A percentile compares a stretch with the other conserved stretches of the same genome.
Evolutionary conservation across 225 moss, liverwort and hornwort genomes (phyloP).

Genomic region (Takakia lepidozioides): DNA sequence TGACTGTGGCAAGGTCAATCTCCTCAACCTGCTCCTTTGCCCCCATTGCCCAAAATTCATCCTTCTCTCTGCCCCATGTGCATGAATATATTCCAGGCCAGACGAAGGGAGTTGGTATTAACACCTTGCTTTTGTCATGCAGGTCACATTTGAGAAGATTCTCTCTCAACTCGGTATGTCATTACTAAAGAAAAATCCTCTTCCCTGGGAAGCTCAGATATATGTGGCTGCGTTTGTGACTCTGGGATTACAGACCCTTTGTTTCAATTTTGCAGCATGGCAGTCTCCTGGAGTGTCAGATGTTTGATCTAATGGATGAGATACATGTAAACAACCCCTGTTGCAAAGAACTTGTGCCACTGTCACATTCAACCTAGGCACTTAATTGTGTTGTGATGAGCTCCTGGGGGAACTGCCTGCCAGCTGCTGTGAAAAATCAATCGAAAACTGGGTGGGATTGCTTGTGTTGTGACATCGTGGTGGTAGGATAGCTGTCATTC

Average conservation of each 20-base stretch:
- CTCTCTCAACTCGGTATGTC: constrained; percentile 36
- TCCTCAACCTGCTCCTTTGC: background rate
- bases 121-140: constrained; percentile 19
- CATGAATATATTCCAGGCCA: constrained; percentile 8
- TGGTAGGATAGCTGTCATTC: too few species aligned
- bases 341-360: background rate
- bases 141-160: constrained; percentile 47
- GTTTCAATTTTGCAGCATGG: background rate
- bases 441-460: too few species aligned
- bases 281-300: constrained; percentile 3
- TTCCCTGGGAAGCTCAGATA: too few species aligned
- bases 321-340: background rate
- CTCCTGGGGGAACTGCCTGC: background rate
- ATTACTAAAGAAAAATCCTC: constrained; percentile 6
- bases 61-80: constrained; percentile 2
- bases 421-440: too few species aligned
- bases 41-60: background rate
- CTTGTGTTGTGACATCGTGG: too few species aligned
- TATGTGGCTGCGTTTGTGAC: background rate
- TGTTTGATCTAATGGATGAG: background rate
- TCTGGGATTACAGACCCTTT: constrained; percentile 7
- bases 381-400: background rate
- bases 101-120: constrained; percentile 14
- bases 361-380: background rate
- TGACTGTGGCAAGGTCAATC: constrained; percentile 15